Evolutionary conservation across 805 yeast species (phyloP).

Genomic region (Starmerella gropengiesseri): DNA sequence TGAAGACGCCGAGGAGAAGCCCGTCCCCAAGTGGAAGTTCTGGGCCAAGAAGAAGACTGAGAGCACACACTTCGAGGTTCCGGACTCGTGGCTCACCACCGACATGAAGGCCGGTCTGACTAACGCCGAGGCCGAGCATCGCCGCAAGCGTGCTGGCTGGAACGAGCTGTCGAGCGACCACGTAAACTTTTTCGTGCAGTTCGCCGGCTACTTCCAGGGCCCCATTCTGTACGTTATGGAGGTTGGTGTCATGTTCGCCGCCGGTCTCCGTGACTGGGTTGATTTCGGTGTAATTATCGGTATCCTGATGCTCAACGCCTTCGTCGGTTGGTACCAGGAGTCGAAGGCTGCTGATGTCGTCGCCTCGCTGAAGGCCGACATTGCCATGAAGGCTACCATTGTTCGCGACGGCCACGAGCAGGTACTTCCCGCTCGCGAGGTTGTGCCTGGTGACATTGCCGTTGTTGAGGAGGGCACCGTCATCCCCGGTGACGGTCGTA

Average conservation of each 20-base stretch:
- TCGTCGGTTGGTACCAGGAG: slow-evolving; percentile 94
- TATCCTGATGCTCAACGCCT: slow-evolving; percentile 74
- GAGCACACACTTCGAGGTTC: slow-evolving; percentile 39
- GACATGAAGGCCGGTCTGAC: slow-evolving; percentile 69
- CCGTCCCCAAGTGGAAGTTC: slow-evolving; percentile 50
- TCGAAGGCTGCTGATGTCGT: slow-evolving; percentile 97
- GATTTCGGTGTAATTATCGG: slow-evolving; percentile 96
- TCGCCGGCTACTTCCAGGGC: slow-evolving; percentile 78
- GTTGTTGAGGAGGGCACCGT: slow-evolving; percentile 89
- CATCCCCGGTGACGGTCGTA: slow-evolving; percentile 86
- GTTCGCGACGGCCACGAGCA: slow-evolving; percentile 72
- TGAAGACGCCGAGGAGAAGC: slow-evolving; percentile 50
- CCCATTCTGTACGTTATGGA: slow-evolving; percentile 95
- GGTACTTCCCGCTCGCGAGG: slow-evolving; percentile 71
- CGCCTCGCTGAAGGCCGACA: slow-evolving; percentile 87
- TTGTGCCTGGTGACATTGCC: slow-evolving; percentile 90
- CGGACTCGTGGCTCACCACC: slow-evolving; percentile 73
- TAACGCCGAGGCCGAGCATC: slow-evolving; percentile 60
- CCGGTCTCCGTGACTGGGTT: slow-evolving; percentile 96
- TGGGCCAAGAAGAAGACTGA: slow-evolving; percentile 42
- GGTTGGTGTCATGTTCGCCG: slow-evolving; percentile 87
- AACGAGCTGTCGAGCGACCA: slow-evolving; percentile 84
- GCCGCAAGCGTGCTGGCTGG: slow-evolving; percentile 83
- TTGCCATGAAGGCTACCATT: slow-evolving; percentile 80
- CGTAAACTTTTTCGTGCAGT: slow-evolving; percentile 68